phyloP scores from a whole-genome alignment of 2,329 filamentous ascomycete species.

The Rutstroemia sp. region DNA sequence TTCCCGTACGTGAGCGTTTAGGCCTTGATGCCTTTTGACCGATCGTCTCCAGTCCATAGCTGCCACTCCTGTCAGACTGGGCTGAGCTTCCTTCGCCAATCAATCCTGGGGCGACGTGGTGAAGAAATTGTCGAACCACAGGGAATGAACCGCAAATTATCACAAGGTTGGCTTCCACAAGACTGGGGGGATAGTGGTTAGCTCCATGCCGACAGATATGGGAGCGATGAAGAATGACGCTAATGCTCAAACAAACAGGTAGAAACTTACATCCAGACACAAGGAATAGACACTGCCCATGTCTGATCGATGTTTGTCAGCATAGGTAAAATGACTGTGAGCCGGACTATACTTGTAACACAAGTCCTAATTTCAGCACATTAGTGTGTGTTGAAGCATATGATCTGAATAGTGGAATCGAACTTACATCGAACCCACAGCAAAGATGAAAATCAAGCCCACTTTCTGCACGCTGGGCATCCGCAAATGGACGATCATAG shows the following conservation, averaged over 20 bases:
- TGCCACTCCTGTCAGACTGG: not conserved
- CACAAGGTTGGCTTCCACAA: slow-evolving; percentile 6
- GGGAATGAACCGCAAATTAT: slow-evolving; percentile 8
- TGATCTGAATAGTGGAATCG: not conserved
- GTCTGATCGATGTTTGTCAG: not conserved
- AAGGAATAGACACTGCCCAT: slow-evolving; percentile 1
- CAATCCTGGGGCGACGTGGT: not conserved
- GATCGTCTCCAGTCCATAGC: not conserved
- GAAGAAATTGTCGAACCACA: not conserved
- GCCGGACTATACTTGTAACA: slow-evolving; percentile 1
- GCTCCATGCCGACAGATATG: too few species aligned
- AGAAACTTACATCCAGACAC: not conserved
- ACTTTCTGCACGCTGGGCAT: slow-evolving; percentile 2
- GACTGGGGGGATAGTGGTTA: not conserved
- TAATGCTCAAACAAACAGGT: not conserved
- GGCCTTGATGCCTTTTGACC: slow-evolving; percentile 1
- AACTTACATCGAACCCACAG: slow-evolving; percentile 1
- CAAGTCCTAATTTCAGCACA: not conserved
- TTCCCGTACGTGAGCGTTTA: not conserved
- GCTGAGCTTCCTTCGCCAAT: not conserved
- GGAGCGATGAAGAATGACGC: too few species aligned
- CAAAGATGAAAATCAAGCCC: slow-evolving; percentile 3
- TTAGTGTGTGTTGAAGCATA: too few species aligned
- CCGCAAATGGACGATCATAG: not conserved
- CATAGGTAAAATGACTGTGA: not conserved